phyloP scores from a whole-genome alignment of 345 rosid species.

The Gossypium australe region DNA sequence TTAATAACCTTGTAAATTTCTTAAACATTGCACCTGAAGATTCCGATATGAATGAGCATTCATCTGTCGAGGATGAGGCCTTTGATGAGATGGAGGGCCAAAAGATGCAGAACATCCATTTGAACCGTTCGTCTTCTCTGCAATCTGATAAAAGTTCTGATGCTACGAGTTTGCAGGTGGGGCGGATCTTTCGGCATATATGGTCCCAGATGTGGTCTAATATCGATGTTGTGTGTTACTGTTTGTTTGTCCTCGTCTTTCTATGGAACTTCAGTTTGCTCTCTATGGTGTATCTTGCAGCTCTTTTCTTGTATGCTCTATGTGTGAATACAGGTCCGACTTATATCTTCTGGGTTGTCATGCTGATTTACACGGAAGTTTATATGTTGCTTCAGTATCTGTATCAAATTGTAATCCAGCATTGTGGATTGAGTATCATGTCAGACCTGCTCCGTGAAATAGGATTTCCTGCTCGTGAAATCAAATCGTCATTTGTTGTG shows the following conservation, averaged over 20 bases:
- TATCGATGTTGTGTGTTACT: conserved; percentile 82
- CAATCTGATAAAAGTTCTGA: conserved; percentile 83
- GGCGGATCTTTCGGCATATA: conserved; percentile 78
- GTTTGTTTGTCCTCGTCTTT: conserved; percentile 78
- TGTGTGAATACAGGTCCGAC: conserved; percentile 85
- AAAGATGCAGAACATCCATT: conserved; percentile 31
- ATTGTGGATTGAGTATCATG: conserved; percentile 61
- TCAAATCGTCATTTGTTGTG: conserved; percentile 84
- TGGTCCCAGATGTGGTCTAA: conserved; percentile 96
- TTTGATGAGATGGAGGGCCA: conserved; percentile 63
- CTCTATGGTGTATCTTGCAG: conserved; percentile 87
- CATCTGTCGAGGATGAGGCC: conserved; percentile 48
- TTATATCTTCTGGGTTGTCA: conserved; percentile 78
- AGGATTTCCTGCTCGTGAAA: conserved; percentile 83
- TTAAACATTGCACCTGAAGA: conserved; percentile 73
- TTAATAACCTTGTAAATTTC: conserved; percentile 78
- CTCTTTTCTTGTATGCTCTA: conserved; percentile 88
- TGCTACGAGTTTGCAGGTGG: conserved; percentile 88
- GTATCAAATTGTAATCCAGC: conserved; percentile 93
- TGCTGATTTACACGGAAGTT: conserved; percentile 85
- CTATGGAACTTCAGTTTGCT: conserved; percentile 96
- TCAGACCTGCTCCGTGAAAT: conserved; percentile 54
- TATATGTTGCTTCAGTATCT: conserved; percentile 77
- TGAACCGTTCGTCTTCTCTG: conserved; percentile 64
- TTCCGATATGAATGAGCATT: conserved; percentile 53